Base-by-base conservation (phyloP, 371 early-diverging fungal genomes). In the Syncephalastrum contaminatum region DNA sequence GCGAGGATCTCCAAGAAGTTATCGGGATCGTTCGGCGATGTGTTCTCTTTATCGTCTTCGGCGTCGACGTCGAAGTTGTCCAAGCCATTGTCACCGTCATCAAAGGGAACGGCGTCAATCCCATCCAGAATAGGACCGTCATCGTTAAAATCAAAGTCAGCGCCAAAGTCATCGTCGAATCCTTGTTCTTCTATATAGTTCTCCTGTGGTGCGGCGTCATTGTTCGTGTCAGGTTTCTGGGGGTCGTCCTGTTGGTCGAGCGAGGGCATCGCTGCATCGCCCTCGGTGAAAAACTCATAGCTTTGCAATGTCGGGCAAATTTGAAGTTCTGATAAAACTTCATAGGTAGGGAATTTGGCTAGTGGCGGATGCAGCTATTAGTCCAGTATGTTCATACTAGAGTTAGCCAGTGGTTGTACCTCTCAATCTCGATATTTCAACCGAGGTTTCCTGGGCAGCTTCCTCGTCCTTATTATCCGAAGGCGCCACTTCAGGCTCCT, bases 241-340 rank as follows among this genome's bases (percentile, higher is more conserved):
- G 7, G 20, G 50, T 60, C 27, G 18, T 49, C 63, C 16, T 21
- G 16, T 18, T 63, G 40, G 1, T 54, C 58, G 21, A 63, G 54
- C 15, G 71, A 59, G 21, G 75, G 70, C 52, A 75, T 64, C 54
- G 69, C 73, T 55, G 67, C 45, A 6, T 69, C 70, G 2, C 63
- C 63, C 40, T 81, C 79, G 6, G 73, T 57, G 19, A 77, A 70
- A 47, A 88, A 88, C 24, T 83, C 75, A 57, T 82, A 86, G 13
- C 60, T 64, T 47, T 84, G 82, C 14, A 91, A 63, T 0, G 87
- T 80, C 0, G 91, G 90, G 47, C 90, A 89, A 43, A 90, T 80
- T 15, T 83, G 75, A 19, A 79, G 71, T 10, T 65, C 56, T 15
- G 72, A 66, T 7, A 89, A 64, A 1, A 62, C 54, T 8, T 76